Evolutionary conservation across 2,329 filamentous ascomycete genomes (phyloP).

Genomic region (Pseudogymnoascus verrucosus): DNA sequence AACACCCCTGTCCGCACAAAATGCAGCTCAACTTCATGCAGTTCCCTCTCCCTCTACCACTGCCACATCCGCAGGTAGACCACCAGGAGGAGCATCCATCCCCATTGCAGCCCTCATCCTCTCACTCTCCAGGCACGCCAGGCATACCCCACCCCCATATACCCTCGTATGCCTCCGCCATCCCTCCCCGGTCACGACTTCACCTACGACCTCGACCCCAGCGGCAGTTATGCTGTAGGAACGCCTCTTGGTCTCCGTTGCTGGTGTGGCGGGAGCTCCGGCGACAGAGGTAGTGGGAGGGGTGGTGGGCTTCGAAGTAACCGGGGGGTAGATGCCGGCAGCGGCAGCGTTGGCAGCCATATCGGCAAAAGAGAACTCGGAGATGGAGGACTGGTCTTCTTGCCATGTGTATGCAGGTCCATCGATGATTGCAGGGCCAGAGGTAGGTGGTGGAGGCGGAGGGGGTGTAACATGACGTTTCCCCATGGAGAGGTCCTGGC

Average conservation of each 20-base stretch:
- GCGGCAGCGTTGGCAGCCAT: background rate
- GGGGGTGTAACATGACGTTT: background rate
- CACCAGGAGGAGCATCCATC: background rate
- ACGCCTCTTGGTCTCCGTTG: slow-evolving; percentile 12
- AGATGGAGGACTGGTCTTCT: background rate
- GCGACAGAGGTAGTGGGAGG: background rate
- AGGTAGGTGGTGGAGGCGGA: background rate
- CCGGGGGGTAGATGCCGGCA: background rate
- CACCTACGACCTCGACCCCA: slow-evolving; percentile 17
- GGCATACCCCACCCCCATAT: slow-evolving; percentile 26
- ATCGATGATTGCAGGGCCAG: background rate
- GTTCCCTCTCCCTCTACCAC: background rate
- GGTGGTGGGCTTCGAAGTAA: background rate
- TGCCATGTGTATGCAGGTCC: background rate
- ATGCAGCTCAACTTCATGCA: background rate
- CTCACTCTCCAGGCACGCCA: slow-evolving; percentile 24
- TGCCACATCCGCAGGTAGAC: background rate
- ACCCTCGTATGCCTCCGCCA: slow-evolving; percentile 26
- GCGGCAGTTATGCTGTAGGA: slow-evolving; percentile 17
- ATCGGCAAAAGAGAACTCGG: background rate
- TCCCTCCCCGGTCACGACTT: slow-evolving; percentile 21
- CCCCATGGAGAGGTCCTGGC: background rate
- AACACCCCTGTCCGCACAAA: background rate
- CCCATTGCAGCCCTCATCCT: slow-evolving; percentile 12
- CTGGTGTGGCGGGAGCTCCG: background rate